Evolutionary conservation across 2,329 filamentous ascomycete genomes (phyloP).

Genomic region (Fragosphaeria purpurea): DNA sequence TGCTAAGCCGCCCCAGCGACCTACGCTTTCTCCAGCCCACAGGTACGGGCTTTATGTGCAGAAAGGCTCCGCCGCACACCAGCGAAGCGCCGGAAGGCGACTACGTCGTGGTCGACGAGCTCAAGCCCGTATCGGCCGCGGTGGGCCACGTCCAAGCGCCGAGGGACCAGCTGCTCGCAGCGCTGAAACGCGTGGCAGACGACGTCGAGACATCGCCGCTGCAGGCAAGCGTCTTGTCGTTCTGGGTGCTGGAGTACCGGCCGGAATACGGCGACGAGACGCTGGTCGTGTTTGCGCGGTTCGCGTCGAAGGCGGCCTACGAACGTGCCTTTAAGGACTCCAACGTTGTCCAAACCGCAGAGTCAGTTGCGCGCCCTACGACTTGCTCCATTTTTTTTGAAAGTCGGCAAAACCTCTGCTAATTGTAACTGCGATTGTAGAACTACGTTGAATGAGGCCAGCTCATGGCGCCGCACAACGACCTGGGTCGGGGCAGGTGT

Average conservation of each 20-base stretch:
- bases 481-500: slow-evolving; percentile 12
- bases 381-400: too few species aligned
- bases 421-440: background rate
- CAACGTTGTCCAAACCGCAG: too few species aligned
- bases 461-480: background rate
- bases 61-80: too few species aligned
- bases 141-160: background rate
- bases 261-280: slow-evolving; percentile 1
- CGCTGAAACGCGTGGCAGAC: background rate
- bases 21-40: slow-evolving; percentile 9
- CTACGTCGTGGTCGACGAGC: slow-evolving; percentile 4
- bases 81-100: background rate
- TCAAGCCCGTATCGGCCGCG: background rate
- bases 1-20: slow-evolving; percentile 10
- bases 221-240: background rate
- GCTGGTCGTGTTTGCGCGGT: slow-evolving; percentile 4
- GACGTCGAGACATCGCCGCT: background rate
- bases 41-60: slow-evolving; percentile 5
- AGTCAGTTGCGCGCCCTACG: too few species aligned
- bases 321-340: slow-evolving; percentile 2
- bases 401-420: too few species aligned
- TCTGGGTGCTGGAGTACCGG: slow-evolving; percentile 7
- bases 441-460: background rate
- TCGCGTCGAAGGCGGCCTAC: background rate
- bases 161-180: background rate